Evolutionary conservation across 805 yeast species (phyloP).

Genomic region (Candida odintsovae): DNA sequence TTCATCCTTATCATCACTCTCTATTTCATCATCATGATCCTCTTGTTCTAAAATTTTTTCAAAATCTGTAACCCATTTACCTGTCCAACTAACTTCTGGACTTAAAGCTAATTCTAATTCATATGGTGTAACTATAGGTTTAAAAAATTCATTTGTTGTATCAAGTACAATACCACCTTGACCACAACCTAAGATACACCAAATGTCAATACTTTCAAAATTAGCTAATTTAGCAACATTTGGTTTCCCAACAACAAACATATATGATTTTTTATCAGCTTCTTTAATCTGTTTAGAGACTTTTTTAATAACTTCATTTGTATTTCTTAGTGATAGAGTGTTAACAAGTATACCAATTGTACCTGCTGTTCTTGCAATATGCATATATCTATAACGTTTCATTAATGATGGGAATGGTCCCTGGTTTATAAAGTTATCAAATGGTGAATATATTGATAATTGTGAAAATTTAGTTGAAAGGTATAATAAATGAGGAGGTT

Average conservation of each 20-base stretch:
- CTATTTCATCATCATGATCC: slow-evolving; percentile 16
- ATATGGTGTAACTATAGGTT: slow-evolving; percentile 91
- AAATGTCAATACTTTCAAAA: slow-evolving; percentile 87
- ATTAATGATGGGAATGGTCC: slow-evolving; percentile 78
- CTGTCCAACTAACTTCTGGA: slow-evolving; percentile 81
- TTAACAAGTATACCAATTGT: slow-evolving; percentile 90
- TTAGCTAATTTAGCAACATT: slow-evolving; percentile 96
- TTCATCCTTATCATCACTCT: slow-evolving; percentile 11
- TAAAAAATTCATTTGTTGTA: slow-evolving; percentile 70
- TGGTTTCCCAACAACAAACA: slow-evolving; percentile 96
- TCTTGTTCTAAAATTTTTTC: slow-evolving; percentile 38
- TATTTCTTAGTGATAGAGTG: slow-evolving; percentile 76
- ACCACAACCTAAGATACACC: slow-evolving; percentile 95
- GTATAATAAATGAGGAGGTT: slow-evolving; percentile 71
- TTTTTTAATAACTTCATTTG: slow-evolving; percentile 57
- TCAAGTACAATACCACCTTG: slow-evolving; percentile 89
- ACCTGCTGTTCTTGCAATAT: slow-evolving; percentile 83
- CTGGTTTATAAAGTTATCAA: slow-evolving; percentile 24
- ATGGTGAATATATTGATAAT: slow-evolving; percentile 46
- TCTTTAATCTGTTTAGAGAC: slow-evolving; percentile 55
- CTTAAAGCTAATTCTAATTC: slow-evolving; percentile 79
- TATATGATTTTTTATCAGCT: slow-evolving; percentile 87
- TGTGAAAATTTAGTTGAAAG: slow-evolving; percentile 64
- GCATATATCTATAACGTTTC: slow-evolving; percentile 83
- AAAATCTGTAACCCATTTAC: slow-evolving; percentile 87